Percentiles rank a stretch among this genome's conserved stretches.
Conservation (phyloP, 1,284 basidiomycete species). For the Wallemia ichthyophaga region DNA sequence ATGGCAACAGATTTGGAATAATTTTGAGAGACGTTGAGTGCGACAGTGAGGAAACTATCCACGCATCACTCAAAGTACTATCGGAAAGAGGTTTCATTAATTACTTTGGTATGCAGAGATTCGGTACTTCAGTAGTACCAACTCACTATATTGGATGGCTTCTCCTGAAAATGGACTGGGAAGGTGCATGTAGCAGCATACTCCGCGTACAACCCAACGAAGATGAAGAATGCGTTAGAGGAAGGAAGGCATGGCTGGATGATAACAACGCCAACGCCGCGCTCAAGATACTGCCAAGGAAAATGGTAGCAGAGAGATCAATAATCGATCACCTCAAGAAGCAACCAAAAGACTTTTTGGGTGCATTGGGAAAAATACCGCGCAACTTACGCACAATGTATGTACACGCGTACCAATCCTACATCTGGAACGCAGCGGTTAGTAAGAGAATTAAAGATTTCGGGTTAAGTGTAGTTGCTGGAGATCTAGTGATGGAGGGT, state of each 20-base stretch:
- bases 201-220: slow-evolving; percentile 56
- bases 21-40: slow-evolving; percentile 56
- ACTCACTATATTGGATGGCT: slow-evolving; percentile 81
- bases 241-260: slow-evolving; percentile 51
- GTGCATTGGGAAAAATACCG: slow-evolving; percentile 34
- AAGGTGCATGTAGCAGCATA: slow-evolving; percentile 50
- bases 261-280: slow-evolving; percentile 46
- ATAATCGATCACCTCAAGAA: slow-evolving; percentile 72
- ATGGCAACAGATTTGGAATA: slow-evolving; percentile 84
- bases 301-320: slow-evolving; percentile 69
- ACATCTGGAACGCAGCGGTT: slow-evolving; percentile 88
- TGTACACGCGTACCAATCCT: slow-evolving; percentile 93
- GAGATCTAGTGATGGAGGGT: slow-evolving; percentile 44
- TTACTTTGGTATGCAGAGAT: slow-evolving; percentile 98
- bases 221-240: slow-evolving; percentile 51
- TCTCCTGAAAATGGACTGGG: slow-evolving; percentile 65
- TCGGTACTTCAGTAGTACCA: slow-evolving; percentile 82
- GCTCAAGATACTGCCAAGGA: slow-evolving; percentile 47
- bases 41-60: slow-evolving; percentile 35
- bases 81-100: slow-evolving; percentile 79
- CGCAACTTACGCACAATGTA: slow-evolving; percentile 86
- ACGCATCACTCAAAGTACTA: slow-evolving; percentile 46
- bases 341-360: slow-evolving; percentile 18
- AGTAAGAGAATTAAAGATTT: slow-evolving; percentile 60
- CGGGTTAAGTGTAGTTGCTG: slow-evolving; percentile 45